phyloP scores from a whole-genome alignment of 257 asterid genomes.

The Petunia secreta region DNA sequence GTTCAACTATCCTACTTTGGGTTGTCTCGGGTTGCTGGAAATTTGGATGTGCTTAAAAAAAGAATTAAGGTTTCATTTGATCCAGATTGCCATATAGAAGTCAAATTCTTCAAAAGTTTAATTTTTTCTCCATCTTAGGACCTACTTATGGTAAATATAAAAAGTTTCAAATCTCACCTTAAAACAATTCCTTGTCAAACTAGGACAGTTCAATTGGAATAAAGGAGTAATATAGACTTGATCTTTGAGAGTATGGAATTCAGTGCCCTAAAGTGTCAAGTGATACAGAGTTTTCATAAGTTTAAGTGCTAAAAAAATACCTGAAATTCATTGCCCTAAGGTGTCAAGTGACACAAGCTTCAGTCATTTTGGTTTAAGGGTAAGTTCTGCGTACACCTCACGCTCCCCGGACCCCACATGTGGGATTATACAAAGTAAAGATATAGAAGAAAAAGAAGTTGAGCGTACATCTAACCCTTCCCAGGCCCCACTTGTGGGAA shows the following conservation, averaged over 20 bases:
- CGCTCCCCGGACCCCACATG: no score
- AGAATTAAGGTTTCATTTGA: background rate
- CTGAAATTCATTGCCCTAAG: conserved; percentile 13
- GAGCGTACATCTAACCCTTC: no score
- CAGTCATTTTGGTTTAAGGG: background rate
- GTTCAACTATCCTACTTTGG: conserved; percentile 1
- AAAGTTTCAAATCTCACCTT: conserved; percentile 13
- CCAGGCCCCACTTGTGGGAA: no score
- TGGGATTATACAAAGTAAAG: no score
- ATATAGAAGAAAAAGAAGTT: no score
- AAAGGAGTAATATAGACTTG: conserved; percentile 20
- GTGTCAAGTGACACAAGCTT: background rate
- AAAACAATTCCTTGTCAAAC: conserved; percentile 8
- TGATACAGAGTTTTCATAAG: background rate
- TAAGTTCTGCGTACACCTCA: no score
- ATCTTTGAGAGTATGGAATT: background rate
- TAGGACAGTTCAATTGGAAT: background rate
- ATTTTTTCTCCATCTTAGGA: background rate
- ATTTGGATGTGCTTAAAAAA: background rate
- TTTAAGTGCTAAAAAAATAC: background rate
- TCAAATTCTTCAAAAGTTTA: background rate
- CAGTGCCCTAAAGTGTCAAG: conserved; percentile 6
- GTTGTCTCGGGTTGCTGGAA: background rate
- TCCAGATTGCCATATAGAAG: background rate
- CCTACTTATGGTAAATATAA: background rate